Evolutionary conservation across 2,329 filamentous ascomycete species (phyloP).

Genomic region (Talaromyces sp.): DNA sequence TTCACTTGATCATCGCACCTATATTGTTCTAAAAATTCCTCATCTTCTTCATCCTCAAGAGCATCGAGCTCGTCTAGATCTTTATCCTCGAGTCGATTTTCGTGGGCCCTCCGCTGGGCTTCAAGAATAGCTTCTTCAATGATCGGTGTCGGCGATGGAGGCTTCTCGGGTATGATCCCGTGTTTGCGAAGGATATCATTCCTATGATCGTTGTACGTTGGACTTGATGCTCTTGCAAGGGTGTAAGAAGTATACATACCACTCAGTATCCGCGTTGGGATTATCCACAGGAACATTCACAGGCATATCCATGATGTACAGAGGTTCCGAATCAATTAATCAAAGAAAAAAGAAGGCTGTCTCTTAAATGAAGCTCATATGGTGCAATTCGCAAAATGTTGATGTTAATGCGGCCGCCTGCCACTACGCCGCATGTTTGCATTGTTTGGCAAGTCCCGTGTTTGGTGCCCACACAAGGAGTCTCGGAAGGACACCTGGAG

Average conservation of each 20-base stretch:
- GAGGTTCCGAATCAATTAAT: constrained; percentile 1
- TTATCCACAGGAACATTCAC: constrained; percentile 74
- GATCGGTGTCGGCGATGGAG: constrained; percentile 87
- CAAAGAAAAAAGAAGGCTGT: neutral
- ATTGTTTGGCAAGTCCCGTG: constrained; percentile 27
- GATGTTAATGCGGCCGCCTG: neutral
- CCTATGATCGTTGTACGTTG: constrained; percentile 49
- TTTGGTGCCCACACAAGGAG: constrained; percentile 26
- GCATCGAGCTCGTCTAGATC: constrained; percentile 90
- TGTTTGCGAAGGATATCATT: constrained; percentile 98
- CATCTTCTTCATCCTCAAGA: constrained; percentile 92
- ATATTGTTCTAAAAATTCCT: constrained; percentile 82
- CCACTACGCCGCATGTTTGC: constrained; percentile 35
- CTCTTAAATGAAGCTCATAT: neutral
- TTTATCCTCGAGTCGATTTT: constrained; percentile 89
- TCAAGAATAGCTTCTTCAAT: constrained; percentile 91
- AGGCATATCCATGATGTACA: constrained; percentile 48
- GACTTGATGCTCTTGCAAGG: neutral
- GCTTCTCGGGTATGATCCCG: constrained; percentile 95
- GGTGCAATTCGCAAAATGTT: neutral
- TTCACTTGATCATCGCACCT: constrained; percentile 41
- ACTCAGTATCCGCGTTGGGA: constrained; percentile 97
- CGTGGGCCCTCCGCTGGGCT: constrained; percentile 75
- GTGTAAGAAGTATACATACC: constrained; percentile 48
- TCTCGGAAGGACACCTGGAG: constrained; percentile 39